Evolutionary conservation across 805 yeast genomes (phyloP), one percentile per base, ranked within the genome.

Genomic region (Candida boidinii): DNA sequence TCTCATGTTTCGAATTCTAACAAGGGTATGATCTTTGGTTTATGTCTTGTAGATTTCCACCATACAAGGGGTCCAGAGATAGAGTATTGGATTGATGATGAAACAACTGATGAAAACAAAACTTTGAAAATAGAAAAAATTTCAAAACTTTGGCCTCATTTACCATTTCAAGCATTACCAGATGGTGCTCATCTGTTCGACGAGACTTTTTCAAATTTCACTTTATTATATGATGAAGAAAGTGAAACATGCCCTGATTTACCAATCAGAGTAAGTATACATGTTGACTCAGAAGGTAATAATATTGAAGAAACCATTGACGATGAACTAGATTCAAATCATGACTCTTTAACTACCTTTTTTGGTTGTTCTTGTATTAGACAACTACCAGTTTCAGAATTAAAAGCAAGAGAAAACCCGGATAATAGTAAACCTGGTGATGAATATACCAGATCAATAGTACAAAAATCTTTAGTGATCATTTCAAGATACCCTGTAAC

Each of bases 331-430:
- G 35, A 38, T 17, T 39, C 48, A 25, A 54, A 60, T 29, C 67
- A n/a, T 19, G 9, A 11, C 7, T 12, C 19, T 4, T 5, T 66
- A 20, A 69, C 74, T 1, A 92, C 98, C 0, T 56, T 87, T n/a
- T 92, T 92, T 65, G 98, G 95, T 2, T 84, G 95, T 40, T 79
- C 95, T 0, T 92, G 98, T 58, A 85, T 88, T 19, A 69, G 95
- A 24, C 97, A 90, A 56, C 68, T 90, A 26, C 65, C 72, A 26
- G 63, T 82, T 1, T 67, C 70, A 19, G 79, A 78, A 19, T 60
- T 90, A 36, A 50, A 37, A 20, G 35, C 39, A 14, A 30, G 70
- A 3, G 67, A 64, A 35, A 40, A 49, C 19, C 35, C 40, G 13
- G 32, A 38, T 14, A 43, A 47, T 15, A 26, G 40, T 17, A 53